Percentiles rank a stretch among this genome's conserved stretches.
These are phyloP conservation scores for Colletotrichum sansevieriae DNA, from an alignment of 2,329 filamentous ascomycete species.

Conservation along the genomic window DNA sequence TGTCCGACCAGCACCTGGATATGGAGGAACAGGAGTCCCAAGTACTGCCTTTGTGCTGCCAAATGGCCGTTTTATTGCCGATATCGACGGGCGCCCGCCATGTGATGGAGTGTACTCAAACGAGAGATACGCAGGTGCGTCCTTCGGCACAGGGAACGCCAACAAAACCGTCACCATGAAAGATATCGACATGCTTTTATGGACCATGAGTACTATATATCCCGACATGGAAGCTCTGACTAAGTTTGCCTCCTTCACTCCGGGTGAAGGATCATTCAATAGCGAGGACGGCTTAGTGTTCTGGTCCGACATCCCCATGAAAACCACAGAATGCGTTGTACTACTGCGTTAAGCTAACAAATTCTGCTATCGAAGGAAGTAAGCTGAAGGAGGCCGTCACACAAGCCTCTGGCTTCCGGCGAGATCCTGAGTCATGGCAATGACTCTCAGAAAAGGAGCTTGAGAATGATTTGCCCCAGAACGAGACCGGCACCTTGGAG, in stretches of 20 bases:
- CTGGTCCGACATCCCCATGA: conserved; percentile 18
- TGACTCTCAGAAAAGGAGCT: not conserved
- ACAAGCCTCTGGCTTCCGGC: not conserved
- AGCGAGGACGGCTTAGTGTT: too few relatives aligned
- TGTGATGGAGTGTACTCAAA: too few relatives aligned
- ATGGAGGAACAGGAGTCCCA: too few relatives aligned
- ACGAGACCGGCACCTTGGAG: not conserved
- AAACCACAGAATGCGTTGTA: conserved; percentile 23
- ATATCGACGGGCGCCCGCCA: too few relatives aligned
- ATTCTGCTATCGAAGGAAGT: too few relatives aligned
- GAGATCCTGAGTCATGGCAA: too few relatives aligned
- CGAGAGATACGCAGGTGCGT: not conserved
- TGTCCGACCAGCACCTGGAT: too few relatives aligned
- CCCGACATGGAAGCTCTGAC: conserved; percentile 4
- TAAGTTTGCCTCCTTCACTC: not conserved
- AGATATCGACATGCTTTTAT: conserved; percentile 19
- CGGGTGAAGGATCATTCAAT: too few relatives aligned
- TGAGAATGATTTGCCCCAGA: not conserved
- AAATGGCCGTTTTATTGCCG: too few relatives aligned
- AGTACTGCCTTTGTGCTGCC: too few relatives aligned
- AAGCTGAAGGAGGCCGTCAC: not conserved
- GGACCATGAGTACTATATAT: conserved; percentile 30
- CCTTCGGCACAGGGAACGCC: conserved; percentile 13
- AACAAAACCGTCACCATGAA: conserved; percentile 24
- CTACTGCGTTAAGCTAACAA: conserved; percentile 17